phyloP scores from a whole-genome alignment of 1,284 basidiomycete species.

The Malassezia dermatis region DNA sequence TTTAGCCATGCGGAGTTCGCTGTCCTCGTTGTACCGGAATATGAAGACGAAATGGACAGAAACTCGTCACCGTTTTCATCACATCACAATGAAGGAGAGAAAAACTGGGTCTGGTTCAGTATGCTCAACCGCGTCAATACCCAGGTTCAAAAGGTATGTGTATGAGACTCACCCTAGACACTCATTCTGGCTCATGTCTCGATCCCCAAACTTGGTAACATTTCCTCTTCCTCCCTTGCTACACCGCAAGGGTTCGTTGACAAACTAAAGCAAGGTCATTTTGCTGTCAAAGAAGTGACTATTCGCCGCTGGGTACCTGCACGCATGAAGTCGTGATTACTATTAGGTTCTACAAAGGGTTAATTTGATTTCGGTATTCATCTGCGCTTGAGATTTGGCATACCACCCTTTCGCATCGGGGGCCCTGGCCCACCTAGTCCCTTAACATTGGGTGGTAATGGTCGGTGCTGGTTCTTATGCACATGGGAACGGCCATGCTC shows the following conservation, averaged over 20 bases:
- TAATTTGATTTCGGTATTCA: too few relatives aligned
- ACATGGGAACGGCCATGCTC: constrained; percentile 16
- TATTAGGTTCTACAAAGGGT: not conserved
- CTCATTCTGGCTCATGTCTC: constrained; percentile 38
- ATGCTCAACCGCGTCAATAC: constrained; percentile 94
- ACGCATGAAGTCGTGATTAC: constrained; percentile 68
- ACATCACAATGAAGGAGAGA: constrained; percentile 49
- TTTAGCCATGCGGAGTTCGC: constrained; percentile 96
- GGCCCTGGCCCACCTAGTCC: not conserved
- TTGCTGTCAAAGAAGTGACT: constrained; percentile 68
- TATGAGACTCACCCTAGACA: constrained; percentile 19
- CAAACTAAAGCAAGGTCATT: constrained; percentile 55
- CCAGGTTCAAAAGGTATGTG: constrained; percentile 69
- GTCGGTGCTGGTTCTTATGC: not conserved
- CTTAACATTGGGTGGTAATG: not conserved
- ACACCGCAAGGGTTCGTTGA: constrained; percentile 52
- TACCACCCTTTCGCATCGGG: constrained; percentile 6
- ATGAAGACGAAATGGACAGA: constrained; percentile 68
- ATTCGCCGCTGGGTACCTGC: constrained; percentile 79
- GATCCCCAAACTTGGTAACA: constrained; percentile 46
- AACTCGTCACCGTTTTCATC: constrained; percentile 38
- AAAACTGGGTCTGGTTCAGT: constrained; percentile 86
- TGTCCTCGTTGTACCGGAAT: constrained; percentile 74
- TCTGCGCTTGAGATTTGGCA: constrained; percentile 8
- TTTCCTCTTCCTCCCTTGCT: constrained; percentile 49